Evolutionary conservation across 345 rosid genomes (phyloP).

Genomic region (Acer negundo): DNA sequence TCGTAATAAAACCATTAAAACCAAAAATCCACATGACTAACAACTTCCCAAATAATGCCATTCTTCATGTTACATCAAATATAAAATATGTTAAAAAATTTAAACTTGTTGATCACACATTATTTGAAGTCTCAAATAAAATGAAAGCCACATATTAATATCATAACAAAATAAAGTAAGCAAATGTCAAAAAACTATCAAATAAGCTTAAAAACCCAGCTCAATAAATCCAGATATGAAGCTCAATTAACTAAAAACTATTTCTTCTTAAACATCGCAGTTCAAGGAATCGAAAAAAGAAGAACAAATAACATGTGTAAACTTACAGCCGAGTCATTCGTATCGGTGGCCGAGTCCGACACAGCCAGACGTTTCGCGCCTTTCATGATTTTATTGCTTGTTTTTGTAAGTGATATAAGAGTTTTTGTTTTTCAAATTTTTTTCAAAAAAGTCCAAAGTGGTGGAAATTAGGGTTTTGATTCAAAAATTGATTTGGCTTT

Average conservation of each 20-base stretch:
- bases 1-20: not conserved
- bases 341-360: constrained; percentile 48
- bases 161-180: not conserved
- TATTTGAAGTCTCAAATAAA: not conserved
- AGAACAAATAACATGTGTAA: constrained; percentile 6
- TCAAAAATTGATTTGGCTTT: constrained; percentile 13
- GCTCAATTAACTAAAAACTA: not conserved
- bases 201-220: not conserved
- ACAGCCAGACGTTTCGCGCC: constrained; percentile 68
- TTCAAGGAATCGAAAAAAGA: not conserved
- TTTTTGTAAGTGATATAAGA: not conserved
- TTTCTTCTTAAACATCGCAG: not conserved
- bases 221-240: not conserved
- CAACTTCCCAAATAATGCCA: not conserved
- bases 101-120: not conserved
- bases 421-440: no score
- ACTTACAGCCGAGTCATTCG: constrained; percentile 68
- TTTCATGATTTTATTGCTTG: constrained; percentile 42
- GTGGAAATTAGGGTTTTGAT: constrained; percentile 41
- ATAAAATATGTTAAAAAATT: not conserved
- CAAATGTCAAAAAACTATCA: not conserved
- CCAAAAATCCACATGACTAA: not conserved
- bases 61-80: not conserved
- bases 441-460: constrained; percentile 10
- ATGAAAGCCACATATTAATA: not conserved